Percentiles rank a stretch among this genome's conserved stretches.
Conservation (phyloP, 2,329 filamentous ascomycete species). For the Sphaerostilbella broomeana region DNA sequence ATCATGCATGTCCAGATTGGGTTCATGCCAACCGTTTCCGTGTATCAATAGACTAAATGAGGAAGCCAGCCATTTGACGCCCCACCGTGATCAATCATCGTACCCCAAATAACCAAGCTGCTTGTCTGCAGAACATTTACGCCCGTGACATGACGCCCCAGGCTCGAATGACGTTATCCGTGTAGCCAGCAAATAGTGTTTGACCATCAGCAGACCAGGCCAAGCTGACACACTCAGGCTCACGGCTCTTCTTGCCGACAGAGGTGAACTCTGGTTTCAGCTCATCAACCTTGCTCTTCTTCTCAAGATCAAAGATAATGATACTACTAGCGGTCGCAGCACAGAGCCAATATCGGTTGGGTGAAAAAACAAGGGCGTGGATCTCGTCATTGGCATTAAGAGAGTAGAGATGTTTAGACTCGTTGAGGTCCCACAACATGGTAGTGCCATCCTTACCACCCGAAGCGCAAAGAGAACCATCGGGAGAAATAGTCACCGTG, state of each 20-base stretch:
- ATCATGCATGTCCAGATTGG: slow-evolving; percentile 31
- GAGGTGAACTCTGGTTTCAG: slow-evolving; percentile 98
- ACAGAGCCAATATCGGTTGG: slow-evolving; percentile 99
- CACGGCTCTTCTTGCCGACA: slow-evolving; percentile 97
- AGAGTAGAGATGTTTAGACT: slow-evolving; percentile 99
- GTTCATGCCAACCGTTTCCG: slow-evolving; percentile 29
- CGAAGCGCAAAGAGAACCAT: slow-evolving; percentile 97
- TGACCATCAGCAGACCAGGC: slow-evolving; percentile 98
- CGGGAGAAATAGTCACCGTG: slow-evolving; percentile 99
- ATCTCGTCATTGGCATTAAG: slow-evolving; percentile 99
- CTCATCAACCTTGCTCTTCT: slow-evolving; percentile 99
- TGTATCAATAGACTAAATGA: slow-evolving; percentile 39
- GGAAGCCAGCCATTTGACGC: slow-evolving; percentile 41
- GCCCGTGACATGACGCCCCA: slow-evolving; percentile 97
- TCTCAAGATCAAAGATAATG: slow-evolving; percentile 99
- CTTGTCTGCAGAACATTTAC: slow-evolving; percentile 38
- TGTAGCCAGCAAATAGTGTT: slow-evolving; percentile 99
- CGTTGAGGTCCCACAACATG: slow-evolving; percentile 99
- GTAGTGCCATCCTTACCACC: slow-evolving; percentile 99
- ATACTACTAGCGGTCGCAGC: slow-evolving; percentile 95
- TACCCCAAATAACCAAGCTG: slow-evolving; percentile 12
- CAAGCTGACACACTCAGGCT: slow-evolving; percentile 95
- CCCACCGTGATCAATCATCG: slow-evolving; percentile 39
- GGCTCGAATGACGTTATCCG: slow-evolving; percentile 97
- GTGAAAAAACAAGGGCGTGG: slow-evolving; percentile 99